Conservation (phyloP, 1,284 basidiomycete species). For the Microbotryum lychnidis-dioicae region DNA sequence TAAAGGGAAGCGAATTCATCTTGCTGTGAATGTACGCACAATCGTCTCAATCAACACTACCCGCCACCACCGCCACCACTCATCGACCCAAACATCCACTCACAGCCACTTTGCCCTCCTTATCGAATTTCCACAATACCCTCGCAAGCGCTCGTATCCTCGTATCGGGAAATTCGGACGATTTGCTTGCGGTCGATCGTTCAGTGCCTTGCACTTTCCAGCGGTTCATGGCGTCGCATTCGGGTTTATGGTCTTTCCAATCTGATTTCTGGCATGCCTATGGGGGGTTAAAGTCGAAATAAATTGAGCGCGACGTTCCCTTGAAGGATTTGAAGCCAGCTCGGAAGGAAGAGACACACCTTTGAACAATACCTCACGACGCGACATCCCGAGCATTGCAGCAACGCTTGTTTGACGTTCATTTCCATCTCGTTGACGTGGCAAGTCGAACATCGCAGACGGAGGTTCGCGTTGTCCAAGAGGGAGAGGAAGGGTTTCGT, state of each 20-base stretch:
- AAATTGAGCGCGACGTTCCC: neutral
- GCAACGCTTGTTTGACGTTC: slow-evolving; percentile 3
- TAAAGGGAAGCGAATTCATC: slow-evolving; percentile 61
- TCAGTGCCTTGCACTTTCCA: slow-evolving; percentile 16
- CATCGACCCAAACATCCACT: neutral
- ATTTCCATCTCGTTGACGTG: slow-evolving; percentile 41
- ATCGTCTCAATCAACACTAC: neutral
- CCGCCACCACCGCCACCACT: neutral
- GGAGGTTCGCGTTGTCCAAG: slow-evolving; percentile 57
- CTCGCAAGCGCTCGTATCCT: slow-evolving; percentile 56
- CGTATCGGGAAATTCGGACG: slow-evolving; percentile 53
- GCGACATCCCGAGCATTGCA: slow-evolving; percentile 58
- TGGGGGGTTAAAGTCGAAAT: slow-evolving; percentile 36
- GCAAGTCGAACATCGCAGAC: slow-evolving; percentile 61
- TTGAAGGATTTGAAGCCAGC: slow-evolving; percentile 9
- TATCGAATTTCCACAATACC: slow-evolving; percentile 58
- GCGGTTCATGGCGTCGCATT: slow-evolving; percentile 57
- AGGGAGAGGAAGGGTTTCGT: slow-evolving; percentile 55
- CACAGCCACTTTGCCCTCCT: slow-evolving; percentile 45
- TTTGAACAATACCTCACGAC: slow-evolving; percentile 61
- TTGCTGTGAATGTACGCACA: slow-evolving; percentile 45
- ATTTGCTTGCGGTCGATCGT: slow-evolving; percentile 7
- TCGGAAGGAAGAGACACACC: slow-evolving; percentile 43
- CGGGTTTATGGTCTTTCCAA: slow-evolving; percentile 65
- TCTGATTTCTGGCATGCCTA: slow-evolving; percentile 64